Evolutionary conservation across 2,329 filamentous ascomycete species (phyloP).

Genomic region (Sclerotinia glacialis): DNA sequence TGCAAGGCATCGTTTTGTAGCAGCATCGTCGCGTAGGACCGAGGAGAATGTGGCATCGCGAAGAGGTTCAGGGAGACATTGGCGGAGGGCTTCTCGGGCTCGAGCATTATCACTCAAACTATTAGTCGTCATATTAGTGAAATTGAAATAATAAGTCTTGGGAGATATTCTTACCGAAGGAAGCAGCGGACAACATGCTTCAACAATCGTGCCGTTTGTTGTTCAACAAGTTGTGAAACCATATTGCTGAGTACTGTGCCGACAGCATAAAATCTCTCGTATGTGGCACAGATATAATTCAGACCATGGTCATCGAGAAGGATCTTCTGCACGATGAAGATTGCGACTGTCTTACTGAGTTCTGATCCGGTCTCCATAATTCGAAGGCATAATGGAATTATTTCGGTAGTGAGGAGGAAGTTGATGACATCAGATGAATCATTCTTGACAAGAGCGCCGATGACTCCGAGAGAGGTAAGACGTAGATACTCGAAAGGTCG

Average conservation of each 20-base stretch:
- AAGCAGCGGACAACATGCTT: slow-evolving; percentile 99
- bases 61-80: slow-evolving; percentile 97
- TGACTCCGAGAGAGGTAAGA: slow-evolving; percentile 91
- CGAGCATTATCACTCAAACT: slow-evolving; percentile 95
- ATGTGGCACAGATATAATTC: slow-evolving; percentile 98
- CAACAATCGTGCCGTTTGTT: slow-evolving; percentile 89
- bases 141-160: background rate
- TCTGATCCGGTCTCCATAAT: slow-evolving; percentile 99
- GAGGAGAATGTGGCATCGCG: slow-evolving; percentile 96
- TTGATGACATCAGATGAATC: slow-evolving; percentile 99
- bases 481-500: slow-evolving; percentile 96
- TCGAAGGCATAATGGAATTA: slow-evolving; percentile 92
- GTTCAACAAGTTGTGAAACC: slow-evolving; percentile 95
- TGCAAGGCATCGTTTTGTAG: slow-evolving; percentile 95
- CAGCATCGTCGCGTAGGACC: slow-evolving; percentile 92
- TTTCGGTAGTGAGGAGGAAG: slow-evolving; percentile 96
- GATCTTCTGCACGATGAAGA: slow-evolving; percentile 99
- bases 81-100: slow-evolving; percentile 87
- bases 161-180: slow-evolving; percentile 63
- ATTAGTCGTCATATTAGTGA: slow-evolving; percentile 25
- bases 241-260: slow-evolving; percentile 98
- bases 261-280: slow-evolving; percentile 97
- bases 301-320: slow-evolving; percentile 93
- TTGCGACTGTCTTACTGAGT: slow-evolving; percentile 96
- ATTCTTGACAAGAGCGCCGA: slow-evolving; percentile 96